Conservation (phyloP, 2,329 filamentous ascomycete species). For the Colletotrichum filicis region DNA sequence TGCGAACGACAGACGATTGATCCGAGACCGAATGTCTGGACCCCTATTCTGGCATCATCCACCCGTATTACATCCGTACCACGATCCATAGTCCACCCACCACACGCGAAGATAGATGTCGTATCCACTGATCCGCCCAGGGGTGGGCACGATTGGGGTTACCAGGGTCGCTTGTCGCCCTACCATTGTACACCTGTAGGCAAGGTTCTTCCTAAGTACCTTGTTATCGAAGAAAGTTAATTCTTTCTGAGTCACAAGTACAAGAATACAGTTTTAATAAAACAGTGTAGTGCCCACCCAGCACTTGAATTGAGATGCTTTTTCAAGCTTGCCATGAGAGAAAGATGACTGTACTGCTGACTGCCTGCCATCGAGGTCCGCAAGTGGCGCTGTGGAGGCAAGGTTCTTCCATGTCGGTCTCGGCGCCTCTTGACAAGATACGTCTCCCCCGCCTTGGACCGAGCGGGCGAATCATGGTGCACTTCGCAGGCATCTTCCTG, state of each 20-base stretch:
- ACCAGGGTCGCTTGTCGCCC: background rate
- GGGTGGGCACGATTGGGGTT: slow-evolving; percentile 3
- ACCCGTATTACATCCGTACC: background rate
- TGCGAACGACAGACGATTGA: background rate
- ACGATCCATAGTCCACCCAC: background rate
- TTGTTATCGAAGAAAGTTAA: too few relatives aligned
- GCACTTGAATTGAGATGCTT: too few relatives aligned
- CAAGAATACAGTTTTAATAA: too few relatives aligned
- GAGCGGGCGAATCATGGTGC: slow-evolving; percentile 1
- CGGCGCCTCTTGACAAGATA: slow-evolving; percentile 26
- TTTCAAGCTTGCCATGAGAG: too few relatives aligned
- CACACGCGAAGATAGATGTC: background rate
- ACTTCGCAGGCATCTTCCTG: slow-evolving; percentile 11
- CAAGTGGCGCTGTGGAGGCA: too few relatives aligned
- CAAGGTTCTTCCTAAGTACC: slow-evolving; percentile 20
- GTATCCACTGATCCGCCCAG: slow-evolving; percentile 32
- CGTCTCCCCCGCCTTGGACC: slow-evolving; percentile 1
- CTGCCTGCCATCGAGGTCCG: too few relatives aligned
- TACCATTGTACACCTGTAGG: background rate
- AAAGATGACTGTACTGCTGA: too few relatives aligned
- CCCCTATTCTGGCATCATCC: slow-evolving; percentile 3
- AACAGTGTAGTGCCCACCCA: too few relatives aligned
- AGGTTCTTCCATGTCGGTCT: slow-evolving; percentile 21
- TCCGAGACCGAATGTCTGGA: background rate
- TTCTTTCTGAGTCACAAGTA: too few relatives aligned